Percentiles rank a stretch among this genome's conserved stretches.
phyloP scores from a whole-genome alignment of 179 eudicot genomes.

The Nepenthes alata region DNA sequence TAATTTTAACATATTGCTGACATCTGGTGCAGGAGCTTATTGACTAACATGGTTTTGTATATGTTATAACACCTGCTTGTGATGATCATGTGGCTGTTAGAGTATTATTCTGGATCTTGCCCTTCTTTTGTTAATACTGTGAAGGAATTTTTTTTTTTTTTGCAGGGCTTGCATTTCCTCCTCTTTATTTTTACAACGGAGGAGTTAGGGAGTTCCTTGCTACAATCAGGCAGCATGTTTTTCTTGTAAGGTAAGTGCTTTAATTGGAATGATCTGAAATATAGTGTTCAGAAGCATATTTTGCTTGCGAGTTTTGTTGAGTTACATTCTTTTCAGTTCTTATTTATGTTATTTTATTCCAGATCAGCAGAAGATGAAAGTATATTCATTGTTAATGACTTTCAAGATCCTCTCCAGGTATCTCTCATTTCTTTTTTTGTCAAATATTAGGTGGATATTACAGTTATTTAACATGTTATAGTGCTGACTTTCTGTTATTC shows the following conservation, averaged over 20 bases:
- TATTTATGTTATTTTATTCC: constrained; percentile 13
- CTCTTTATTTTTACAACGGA: constrained; percentile 88
- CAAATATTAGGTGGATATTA: no score
- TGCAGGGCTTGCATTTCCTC: constrained; percentile 92
- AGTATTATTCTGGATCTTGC: no score
- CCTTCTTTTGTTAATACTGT: no score
- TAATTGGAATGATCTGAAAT: no score
- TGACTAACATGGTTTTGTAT: no score
- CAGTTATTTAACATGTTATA: no score
- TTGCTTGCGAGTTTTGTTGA: no score
- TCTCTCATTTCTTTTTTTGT: neutral
- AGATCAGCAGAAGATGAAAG: constrained; percentile 94
- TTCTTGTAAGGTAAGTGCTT: constrained; percentile 50
- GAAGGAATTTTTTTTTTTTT: neutral
- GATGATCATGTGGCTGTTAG: no score
- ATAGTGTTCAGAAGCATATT: neutral
- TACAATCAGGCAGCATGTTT: constrained; percentile 70
- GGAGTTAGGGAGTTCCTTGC: constrained; percentile 88
- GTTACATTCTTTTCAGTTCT: neutral
- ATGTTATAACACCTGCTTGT: no score
- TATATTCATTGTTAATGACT: constrained; percentile 77
- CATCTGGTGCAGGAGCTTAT: no score
- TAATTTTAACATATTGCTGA: no score
- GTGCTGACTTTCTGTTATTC: no score
- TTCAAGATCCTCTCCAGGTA: constrained; percentile 92